Base-by-base conservation (phyloP, 305 asterid species). In the Fraxinus dipetala region DNA sequence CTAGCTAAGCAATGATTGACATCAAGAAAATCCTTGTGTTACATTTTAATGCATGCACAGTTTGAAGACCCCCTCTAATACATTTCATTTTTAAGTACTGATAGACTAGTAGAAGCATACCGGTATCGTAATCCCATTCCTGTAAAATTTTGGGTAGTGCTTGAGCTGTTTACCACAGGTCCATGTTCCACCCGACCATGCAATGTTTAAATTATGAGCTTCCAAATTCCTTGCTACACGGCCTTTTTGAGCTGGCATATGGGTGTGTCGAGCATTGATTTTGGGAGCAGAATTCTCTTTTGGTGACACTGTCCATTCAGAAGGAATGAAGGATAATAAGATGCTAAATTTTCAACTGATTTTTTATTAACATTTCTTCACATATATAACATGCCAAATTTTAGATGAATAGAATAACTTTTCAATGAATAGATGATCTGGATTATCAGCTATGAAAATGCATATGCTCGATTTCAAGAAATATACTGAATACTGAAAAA, bases 111-210 rank as follows among this genome's bases (percentile, higher is more conserved):
- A 83, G 84, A 87, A 82, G 84, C 97, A 92, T 88, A 96, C 99
- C 77, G 91, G 90, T 67, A 96, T 93, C 40, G 95, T 89, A 83
- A 91, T 88, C 72, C 98, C 99, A 81, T 91, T 94, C 87, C 99
- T 92, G 88, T 84, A 59, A 84, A 96, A 96, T 77, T 94, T 91
- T 54, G 97, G 94, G 85, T 90, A 96, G 83, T 96, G 99, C 86
- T 92, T 96, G 87, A 96, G 92, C 87, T 91, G 98, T 89, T 94
- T 96, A 83, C 95, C 91, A 77, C 99, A 96, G 72, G 93, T 78
- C 98, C 98, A 96, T 79, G 98, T 83, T 69, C 88, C 86, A 81
- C 98, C 98, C 6, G 98, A 93, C 99, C 99, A 96, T 3, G 93
- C 89, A 78, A 96, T 96, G 61, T 90, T 97, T 54, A 94, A 89